Evolutionary conservation across 2,329 filamentous ascomycete species (phyloP), one percentile per base, ranked within the genome.

Genomic region (Ophiocordyceps robertsii): DNA sequence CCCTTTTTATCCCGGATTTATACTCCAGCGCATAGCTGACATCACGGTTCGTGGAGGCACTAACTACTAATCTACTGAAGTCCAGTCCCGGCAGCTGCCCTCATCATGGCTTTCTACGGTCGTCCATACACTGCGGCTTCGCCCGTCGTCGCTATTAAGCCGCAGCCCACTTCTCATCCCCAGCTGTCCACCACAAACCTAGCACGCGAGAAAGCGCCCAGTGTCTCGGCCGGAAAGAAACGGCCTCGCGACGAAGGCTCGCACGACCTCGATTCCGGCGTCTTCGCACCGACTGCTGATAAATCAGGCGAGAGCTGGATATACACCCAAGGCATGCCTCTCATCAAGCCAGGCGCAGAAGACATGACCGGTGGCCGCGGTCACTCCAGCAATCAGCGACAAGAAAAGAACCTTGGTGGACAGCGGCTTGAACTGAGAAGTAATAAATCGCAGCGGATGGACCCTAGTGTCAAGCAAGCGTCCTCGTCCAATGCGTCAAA

Each of bases 211-310:
- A 47, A 54, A 35, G 39, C 51, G 43, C 43, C 53, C 29, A 40
- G 47, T 36, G 43, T 51, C n/a, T 45, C 49, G 24, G 49, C 54
- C 45, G 80, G 83, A 50, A 79, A 82, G 57, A 89, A 89, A 65
- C 80, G 84, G 51, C 85, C 82, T 47, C 75, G 83, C 56, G 80
- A 84, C 54, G 83, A 89, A 60, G 81, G 83, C 44, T 70, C 72
- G 24, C 65, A 72, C 48, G 84, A 85, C 52, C 75, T 84, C 42
- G 74, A 80, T 50, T 70, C 79, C 54, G 72, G 73, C 59, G 58
- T 68, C 43, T 61, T 67, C 46, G 54, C 65, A 38, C 53, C 63
- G 43, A 57, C 64, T 45, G 54, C 64, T 38, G 64, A 70, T 51
- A 66, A 70, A 39, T 64, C 72, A 16, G 77, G 80, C 57, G 71